Percentiles rank a stretch among this genome's conserved stretches.
Evolutionary conservation across 495 filamentous ascomycete species (phyloP).

Genomic region (Cercophora samala): DNA sequence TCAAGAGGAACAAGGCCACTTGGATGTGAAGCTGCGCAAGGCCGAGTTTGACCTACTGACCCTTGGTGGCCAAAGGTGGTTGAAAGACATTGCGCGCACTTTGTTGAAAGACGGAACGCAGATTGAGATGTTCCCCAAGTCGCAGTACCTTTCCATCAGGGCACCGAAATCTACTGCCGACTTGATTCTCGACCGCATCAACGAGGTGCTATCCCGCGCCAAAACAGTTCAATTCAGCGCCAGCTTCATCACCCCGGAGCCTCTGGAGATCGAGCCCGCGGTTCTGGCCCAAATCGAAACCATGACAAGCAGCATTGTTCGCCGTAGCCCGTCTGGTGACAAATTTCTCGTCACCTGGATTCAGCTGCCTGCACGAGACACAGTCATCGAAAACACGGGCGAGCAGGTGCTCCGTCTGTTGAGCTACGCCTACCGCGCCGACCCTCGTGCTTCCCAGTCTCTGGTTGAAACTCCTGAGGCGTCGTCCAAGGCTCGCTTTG

Average conservation of each 20-base stretch:
- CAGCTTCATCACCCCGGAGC: slow-evolving; percentile 21
- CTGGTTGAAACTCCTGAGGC: slow-evolving; percentile 14
- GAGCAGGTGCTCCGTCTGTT: slow-evolving; percentile 46
- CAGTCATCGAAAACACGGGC: slow-evolving; percentile 28
- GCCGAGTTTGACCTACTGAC: slow-evolving; percentile 39
- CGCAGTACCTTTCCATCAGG: slow-evolving; percentile 32
- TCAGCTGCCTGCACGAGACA: slow-evolving; percentile 21
- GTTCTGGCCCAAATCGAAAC: slow-evolving; percentile 40
- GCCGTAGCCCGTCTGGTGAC: slow-evolving; percentile 19
- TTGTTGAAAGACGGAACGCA: slow-evolving; percentile 33
- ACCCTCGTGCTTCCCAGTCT: slow-evolving; percentile 21
- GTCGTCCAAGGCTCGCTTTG: slow-evolving; percentile 23
- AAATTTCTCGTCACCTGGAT: slow-evolving; percentile 42
- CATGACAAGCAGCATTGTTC: slow-evolving; percentile 44
- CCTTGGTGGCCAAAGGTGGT: slow-evolving; percentile 35
- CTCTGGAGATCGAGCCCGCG: slow-evolving; percentile 18
- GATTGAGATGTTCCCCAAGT: slow-evolving; percentile 31
- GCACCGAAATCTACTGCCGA: slow-evolving; percentile 35
- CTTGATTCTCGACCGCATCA: slow-evolving; percentile 40
- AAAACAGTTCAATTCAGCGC: slow-evolving; percentile 20
- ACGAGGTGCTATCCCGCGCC: slow-evolving; percentile 27
- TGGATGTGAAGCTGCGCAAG: slow-evolving; percentile 30
- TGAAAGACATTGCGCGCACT: slow-evolving; percentile 28
- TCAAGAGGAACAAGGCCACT: slow-evolving; percentile 32
- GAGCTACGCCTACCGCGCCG: slow-evolving; percentile 33